phyloP scores from a whole-genome alignment of 768 basidiomycete species.

The Leccinum arenicola region DNA sequence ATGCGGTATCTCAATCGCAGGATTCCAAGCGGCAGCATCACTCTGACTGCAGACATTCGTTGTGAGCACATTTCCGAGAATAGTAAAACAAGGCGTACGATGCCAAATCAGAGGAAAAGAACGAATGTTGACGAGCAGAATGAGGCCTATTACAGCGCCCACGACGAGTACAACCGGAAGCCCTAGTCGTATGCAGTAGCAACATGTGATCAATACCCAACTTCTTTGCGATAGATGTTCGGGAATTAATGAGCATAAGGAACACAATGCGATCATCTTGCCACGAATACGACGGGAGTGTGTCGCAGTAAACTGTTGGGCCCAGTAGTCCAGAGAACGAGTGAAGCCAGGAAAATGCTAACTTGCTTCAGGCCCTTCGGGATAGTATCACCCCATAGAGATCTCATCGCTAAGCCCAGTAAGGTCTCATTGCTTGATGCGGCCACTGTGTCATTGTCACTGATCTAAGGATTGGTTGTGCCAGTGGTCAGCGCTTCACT shows the following conservation, averaged over 20 bases:
- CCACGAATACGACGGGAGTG: neutral
- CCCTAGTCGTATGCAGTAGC: neutral
- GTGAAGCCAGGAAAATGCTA: too few relatives aligned
- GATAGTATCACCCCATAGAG: neutral
- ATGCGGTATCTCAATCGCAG: conserved; percentile 9
- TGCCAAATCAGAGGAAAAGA: conserved; percentile 16
- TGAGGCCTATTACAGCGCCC: conserved; percentile 1
- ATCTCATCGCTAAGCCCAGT: too few relatives aligned
- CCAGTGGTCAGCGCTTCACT: too few relatives aligned
- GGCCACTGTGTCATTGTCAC: too few relatives aligned
- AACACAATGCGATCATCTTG: neutral
- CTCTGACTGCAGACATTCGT: neutral
- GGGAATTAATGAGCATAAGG: conserved; percentile 8
- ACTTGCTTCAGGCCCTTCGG: neutral
- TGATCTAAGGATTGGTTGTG: too few relatives aligned
- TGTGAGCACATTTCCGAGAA: neutral
- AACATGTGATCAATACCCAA: neutral
- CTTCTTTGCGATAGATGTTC: neutral
- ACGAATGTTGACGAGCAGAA: conserved; percentile 13
- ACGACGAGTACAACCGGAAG: neutral
- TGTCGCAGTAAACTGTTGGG: neutral
- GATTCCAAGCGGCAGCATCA: conserved; percentile 13
- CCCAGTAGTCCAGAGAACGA: neutral
- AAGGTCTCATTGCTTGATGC: too few relatives aligned
- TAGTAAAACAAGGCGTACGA: conserved; percentile 3